Percentiles rank a stretch among this genome's conserved stretches.
phyloP scores from a whole-genome alignment of 139 green algal species.

The Chlorella sp. region DNA sequence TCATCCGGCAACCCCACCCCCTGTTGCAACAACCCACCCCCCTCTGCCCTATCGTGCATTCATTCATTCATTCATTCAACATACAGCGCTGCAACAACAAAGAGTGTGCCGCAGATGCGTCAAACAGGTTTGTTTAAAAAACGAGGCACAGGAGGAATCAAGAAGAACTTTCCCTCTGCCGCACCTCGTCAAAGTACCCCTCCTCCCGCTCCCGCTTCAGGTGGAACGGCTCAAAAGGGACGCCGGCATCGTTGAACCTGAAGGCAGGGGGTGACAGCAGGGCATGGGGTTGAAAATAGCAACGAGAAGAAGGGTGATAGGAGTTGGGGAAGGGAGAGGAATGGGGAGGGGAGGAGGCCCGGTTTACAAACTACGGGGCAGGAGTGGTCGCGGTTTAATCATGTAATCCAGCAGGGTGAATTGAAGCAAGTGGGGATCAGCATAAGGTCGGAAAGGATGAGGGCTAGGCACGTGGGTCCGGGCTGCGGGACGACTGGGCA shows the following conservation, averaged over 20 bases:
- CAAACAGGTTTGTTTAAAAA: too few species aligned
- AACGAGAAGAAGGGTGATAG: not conserved
- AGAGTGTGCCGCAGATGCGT: too few species aligned
- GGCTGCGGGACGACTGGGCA: not conserved
- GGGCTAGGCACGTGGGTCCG: not conserved
- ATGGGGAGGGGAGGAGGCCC: too few species aligned
- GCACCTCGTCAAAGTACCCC: constrained; percentile 65
- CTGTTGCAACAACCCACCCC: not conserved
- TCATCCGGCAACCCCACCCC: not conserved
- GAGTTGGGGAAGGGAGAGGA: too few species aligned
- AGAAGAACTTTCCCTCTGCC: too few species aligned
- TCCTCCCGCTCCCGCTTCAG: constrained; percentile 77
- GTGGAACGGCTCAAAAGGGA: constrained; percentile 90
- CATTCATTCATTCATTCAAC: too few species aligned
- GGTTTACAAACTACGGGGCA: too few species aligned
- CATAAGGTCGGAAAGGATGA: not conserved
- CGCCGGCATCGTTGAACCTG: constrained; percentile 57
- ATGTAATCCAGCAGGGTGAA: not conserved
- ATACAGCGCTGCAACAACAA: too few species aligned
- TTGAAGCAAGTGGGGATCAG: not conserved
- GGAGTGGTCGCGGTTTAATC: not conserved
- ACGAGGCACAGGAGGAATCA: too few species aligned
- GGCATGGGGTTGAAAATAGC: not conserved
- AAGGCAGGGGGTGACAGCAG: not conserved
- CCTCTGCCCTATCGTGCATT: not conserved